Base-by-base conservation (phyloP, 1,139 yeast genomes). In the Geotrichum fermentans region DNA sequence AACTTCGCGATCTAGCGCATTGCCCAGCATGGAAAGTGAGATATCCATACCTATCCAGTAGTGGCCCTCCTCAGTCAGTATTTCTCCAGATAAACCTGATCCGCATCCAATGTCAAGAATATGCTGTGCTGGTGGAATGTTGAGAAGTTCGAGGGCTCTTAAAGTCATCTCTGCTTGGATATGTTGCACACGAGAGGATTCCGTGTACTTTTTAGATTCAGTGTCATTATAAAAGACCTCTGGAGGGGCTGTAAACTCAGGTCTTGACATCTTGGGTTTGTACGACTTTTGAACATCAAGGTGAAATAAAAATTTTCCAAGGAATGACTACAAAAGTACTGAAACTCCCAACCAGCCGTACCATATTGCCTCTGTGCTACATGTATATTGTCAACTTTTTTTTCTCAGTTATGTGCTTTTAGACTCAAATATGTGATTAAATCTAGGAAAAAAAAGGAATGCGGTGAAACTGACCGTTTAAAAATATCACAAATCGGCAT, bases 101-200 rank as follows among this genome's bases (percentile, higher is more conserved):
- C 99, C 99, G 72, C 98, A 90, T 14, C 99, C 99, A 41, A 92
- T 76, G 74, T 92, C 99, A 28, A 92, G 77, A 11, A 92, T 66
- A 60, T 82, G 83, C 49, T 88, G 84, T 36, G 73, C 69, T 0
- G 80, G 78, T 14, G 79, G 77, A 45, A 92, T 70, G 65, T 89
- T 87, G 52, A 92, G 71, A 37, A 94, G 73, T 60, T 92, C 98
- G 49, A 92, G 72, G 0, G 98, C 96, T 60, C 98, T 76, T 46
- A 90, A 74, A 0, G 98, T 89, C 99, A 92, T 92, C 63, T 87
- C 85, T 1, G 97, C 97, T 67, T 92, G 99, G 59, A 92, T 92
- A 63, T 88, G 96, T 70, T 92, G 98, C 46, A 92, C 96, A 74
- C 99, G 92, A 2, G 96, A 83, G 8, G 95, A 86, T 1, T 85